Evolutionary conservation across 352 stramenopile species (phyloP).

Genomic region (Phytophthora brassicae): DNA sequence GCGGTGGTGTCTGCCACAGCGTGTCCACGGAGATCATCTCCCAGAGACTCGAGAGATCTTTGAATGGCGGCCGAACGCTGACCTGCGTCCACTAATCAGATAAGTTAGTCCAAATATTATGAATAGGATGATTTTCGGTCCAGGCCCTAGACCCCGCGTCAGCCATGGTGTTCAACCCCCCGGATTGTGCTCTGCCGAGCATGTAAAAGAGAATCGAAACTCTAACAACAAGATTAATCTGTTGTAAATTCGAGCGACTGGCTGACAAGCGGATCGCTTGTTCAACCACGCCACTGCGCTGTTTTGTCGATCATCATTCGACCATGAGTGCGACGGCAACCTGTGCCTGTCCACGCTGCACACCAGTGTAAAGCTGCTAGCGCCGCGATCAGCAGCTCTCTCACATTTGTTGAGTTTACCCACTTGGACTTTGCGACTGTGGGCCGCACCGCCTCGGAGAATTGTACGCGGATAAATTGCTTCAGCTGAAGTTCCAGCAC

Average conservation of each 20-base stretch:
- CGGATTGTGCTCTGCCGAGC: conserved; percentile 8
- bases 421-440: not conserved
- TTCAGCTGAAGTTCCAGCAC: conserved; percentile 12
- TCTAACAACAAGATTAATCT: conserved; percentile 5
- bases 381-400: conserved; percentile 5
- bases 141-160: conserved; percentile 15
- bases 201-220: conserved; percentile 4
- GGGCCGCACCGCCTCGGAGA: not conserved
- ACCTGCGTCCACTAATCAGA: conserved; percentile 17
- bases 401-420: conserved; percentile 12
- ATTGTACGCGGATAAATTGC: conserved; percentile 13
- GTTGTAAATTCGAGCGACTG: not conserved
- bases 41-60: conserved; percentile 18
- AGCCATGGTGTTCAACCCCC: conserved; percentile 7
- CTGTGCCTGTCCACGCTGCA: not conserved
- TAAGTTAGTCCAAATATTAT: conserved; percentile 16
- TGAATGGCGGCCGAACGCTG: conserved; percentile 1
- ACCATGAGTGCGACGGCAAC: not conserved
- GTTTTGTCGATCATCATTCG: conserved; percentile 12
- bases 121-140: not conserved
- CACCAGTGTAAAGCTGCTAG: conserved; percentile 9
- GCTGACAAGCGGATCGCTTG: not conserved
- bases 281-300: not conserved
- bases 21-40: not conserved
- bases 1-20: not conserved